Base-by-base conservation (phyloP, 495 filamentous ascomycete genomes). In the Copromyces sp. region DNA sequence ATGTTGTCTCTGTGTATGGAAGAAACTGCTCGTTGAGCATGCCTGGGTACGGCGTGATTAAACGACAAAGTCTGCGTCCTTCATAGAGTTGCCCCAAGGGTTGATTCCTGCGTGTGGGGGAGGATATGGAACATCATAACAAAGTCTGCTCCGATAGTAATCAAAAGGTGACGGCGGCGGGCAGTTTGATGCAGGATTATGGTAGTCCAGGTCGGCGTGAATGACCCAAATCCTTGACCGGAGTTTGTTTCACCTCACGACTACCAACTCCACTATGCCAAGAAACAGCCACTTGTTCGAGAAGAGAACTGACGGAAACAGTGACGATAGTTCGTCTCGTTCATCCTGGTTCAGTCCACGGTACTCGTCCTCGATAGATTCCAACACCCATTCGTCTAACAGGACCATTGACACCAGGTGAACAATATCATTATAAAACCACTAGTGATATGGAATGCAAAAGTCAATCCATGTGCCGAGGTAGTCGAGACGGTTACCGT, bases 381-480 rank as follows among this genome's bases (percentile, higher is more conserved):
- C 47, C 47, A 59, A 29, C 20, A 32, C 12, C 4, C 1, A 3
- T 24, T 29, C 4, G 47, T 59, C 11, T 11, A 53, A 14, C 20
- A 53, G 24, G 12, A 29, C 4, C 1, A 53, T 12, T 53, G 45
- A 29, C 9, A 1, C 45, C 20, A 24, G 24, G 20, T 14, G 1
- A 53, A 14, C 5, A 53, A 53, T 29, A 11, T 0, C 7, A 17
- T 53, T 3, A 53, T 35, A 12, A 35, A 14, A 35, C 40, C 24
- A 11, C 73, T 78, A 80, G 20, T 73, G 70, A 45, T 82, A 85
- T 12, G 87, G 86, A 71, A 89, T 87, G 76, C 87, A 89, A 77
- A 94, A 92, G 79, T 95, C 93, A 77, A 94, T 93, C 93, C 93
- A 97, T 71, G 86, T 90, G 20, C 90, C 91, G 40, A 95, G 83